A percentile compares a stretch with the other conserved stretches of the same genome.
Evolutionary conservation across 2,329 filamentous ascomycete genomes (phyloP).

Genomic region (Aspergillus intermedius): DNA sequence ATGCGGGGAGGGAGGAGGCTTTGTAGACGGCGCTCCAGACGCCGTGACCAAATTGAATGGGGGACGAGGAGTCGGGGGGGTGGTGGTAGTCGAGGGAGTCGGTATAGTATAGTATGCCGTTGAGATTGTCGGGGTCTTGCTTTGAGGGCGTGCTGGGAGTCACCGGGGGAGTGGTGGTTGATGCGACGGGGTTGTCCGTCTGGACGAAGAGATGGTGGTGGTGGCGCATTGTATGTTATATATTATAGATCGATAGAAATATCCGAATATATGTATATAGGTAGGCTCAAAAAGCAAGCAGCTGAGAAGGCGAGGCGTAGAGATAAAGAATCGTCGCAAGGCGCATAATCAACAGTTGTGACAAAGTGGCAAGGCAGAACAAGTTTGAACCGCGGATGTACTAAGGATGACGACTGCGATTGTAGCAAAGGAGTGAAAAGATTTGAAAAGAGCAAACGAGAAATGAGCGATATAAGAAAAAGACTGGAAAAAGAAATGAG

Average conservation of each 20-base stretch:
- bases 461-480: neutral
- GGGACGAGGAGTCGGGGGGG: constrained; percentile 23
- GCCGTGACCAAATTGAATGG: constrained; percentile 38
- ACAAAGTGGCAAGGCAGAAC: neutral
- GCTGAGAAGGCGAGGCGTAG: neutral
- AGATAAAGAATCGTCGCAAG: neutral
- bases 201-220: neutral
- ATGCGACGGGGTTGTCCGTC: neutral
- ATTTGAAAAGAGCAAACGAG: constrained; percentile 1
- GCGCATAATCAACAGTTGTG: neutral
- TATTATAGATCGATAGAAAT: too few species aligned
- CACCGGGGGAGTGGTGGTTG: neutral
- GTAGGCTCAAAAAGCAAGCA: neutral
- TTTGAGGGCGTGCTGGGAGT: neutral
- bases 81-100: constrained; percentile 11
- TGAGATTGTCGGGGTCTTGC: neutral
- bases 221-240: neutral
- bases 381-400: too few species aligned
- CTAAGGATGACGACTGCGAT: neutral
- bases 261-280: too few species aligned
- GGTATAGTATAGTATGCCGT: neutral
- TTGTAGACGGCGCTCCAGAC: constrained; percentile 45
- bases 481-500: constrained; percentile 5
- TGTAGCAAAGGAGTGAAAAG: constrained; percentile 1
- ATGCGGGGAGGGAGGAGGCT: constrained; percentile 23